phyloP scores from a whole-genome alignment of 306 rosid genomes.

The Vigna nakashimae region DNA sequence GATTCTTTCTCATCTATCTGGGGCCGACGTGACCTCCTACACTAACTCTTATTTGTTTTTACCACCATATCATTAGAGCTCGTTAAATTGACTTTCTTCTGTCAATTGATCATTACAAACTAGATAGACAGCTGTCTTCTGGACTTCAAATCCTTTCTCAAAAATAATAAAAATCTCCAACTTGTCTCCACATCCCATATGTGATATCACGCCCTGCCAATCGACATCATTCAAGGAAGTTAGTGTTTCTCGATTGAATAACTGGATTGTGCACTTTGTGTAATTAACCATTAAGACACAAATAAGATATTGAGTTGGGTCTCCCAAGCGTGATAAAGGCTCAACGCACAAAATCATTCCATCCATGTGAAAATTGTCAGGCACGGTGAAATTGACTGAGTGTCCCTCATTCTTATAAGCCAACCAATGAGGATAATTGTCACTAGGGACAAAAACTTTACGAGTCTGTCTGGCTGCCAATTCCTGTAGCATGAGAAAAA shows the following conservation, averaged over 20 bases:
- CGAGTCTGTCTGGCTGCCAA: not conserved
- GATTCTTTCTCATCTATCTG: no score
- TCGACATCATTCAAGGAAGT: not conserved
- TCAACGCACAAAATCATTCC: not conserved
- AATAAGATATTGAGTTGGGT: not conserved
- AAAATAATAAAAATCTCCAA: not conserved
- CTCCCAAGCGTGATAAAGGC: not conserved
- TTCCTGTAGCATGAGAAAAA: not conserved
- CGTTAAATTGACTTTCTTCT: no score
- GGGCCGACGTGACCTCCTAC: no score
- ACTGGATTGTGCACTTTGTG: not conserved
- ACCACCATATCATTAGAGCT: no score
- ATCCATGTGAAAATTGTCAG: not conserved
- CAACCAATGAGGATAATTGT: slow-evolving; percentile 27
- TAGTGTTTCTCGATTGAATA: not conserved
- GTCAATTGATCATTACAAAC: not conserved
- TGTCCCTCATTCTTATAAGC: not conserved
- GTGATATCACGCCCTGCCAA: not conserved
- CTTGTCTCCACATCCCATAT: not conserved
- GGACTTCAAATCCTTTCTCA: not conserved
- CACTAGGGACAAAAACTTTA: slow-evolving; percentile 15
- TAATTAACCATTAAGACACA: not conserved
- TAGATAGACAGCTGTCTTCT: slow-evolving; percentile 5
- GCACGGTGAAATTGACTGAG: not conserved
- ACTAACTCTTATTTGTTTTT: no score